A percentile compares a stretch with the other conserved stretches of the same genome.
These are phyloP conservation scores for Trichoderma asperelloides DNA, from an alignment of 495 filamentous ascomycete species.

Conservation along the genomic window DNA sequence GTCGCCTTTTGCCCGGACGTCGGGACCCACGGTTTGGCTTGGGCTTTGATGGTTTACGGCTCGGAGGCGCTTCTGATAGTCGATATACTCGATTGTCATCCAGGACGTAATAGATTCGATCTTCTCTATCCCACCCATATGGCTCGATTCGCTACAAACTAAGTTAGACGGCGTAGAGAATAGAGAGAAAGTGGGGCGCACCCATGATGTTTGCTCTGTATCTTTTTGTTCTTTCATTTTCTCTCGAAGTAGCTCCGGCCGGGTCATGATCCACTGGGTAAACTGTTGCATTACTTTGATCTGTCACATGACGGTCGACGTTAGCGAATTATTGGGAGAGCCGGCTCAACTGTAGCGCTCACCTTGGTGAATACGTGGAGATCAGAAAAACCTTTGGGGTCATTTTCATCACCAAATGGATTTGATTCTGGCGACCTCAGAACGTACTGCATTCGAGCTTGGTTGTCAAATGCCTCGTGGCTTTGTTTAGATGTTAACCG, in stretches of 20 bases:
- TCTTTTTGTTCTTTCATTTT: conserved; percentile 77
- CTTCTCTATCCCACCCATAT: conserved; percentile 77
- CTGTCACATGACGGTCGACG: conserved; percentile 21
- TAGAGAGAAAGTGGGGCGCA: conserved; percentile 30
- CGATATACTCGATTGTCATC: conserved; percentile 93
- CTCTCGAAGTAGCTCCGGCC: conserved; percentile 75
- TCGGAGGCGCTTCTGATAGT: conserved; percentile 57
- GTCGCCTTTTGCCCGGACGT: conserved; percentile 22
- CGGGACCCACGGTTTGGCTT: conserved; percentile 48
- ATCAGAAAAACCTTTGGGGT: conserved; percentile 60
- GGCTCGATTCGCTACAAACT: conserved; percentile 73
- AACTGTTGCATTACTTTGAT: conserved; percentile 85
- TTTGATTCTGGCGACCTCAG: conserved; percentile 73
- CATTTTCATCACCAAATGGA: conserved; percentile 76
- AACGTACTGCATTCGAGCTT: conserved; percentile 81
- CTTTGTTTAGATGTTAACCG: conserved; percentile 35
- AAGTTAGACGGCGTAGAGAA: conserved; percentile 14
- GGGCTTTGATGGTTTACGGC: conserved; percentile 58
- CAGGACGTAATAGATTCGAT: conserved; percentile 78
- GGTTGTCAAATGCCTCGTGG: conserved; percentile 85
- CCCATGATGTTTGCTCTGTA: conserved; percentile 75
- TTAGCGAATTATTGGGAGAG: not conserved
- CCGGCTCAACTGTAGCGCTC: not conserved
- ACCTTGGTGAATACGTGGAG: conserved; percentile 79
- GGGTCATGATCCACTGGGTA: conserved; percentile 81